A percentile compares a stretch with the other conserved stretches of the same genome.
These are phyloP conservation scores for Brasenia schreberi DNA, from an alignment of 164 flowering plant species.

Conservation along the genomic window DNA sequence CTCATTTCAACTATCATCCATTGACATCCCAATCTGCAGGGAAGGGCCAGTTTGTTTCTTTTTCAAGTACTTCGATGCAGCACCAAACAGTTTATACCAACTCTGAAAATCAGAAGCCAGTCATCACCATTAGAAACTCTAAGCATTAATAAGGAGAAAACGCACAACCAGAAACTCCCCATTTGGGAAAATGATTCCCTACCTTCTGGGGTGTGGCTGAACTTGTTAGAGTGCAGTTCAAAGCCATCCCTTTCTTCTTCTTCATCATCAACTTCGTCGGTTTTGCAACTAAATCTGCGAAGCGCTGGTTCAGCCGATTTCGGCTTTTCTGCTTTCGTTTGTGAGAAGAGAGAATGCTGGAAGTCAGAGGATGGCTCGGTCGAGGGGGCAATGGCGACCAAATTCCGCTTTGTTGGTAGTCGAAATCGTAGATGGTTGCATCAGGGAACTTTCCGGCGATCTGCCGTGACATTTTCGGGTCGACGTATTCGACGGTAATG, in stretches of 20 bases:
- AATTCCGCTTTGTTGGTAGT: slow-evolving; percentile 75
- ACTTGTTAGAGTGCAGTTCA: slow-evolving; percentile 16
- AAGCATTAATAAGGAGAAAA: too few relatives aligned
- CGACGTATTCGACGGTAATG: slow-evolving; percentile 45
- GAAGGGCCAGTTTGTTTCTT: slow-evolving; percentile 29
- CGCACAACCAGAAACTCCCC: too few relatives aligned
- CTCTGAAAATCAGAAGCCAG: slow-evolving; percentile 12
- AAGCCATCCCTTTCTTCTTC: slow-evolving; percentile 9
- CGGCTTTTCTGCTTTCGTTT: slow-evolving; percentile 5
- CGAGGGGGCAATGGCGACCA: slow-evolving; percentile 77
- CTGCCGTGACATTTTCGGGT: slow-evolving; percentile 39
- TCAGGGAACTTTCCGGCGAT: slow-evolving; percentile 78
- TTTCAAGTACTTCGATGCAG: slow-evolving; percentile 42
- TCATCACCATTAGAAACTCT: neutral
- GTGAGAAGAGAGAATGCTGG: neutral
- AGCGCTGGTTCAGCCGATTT: neutral
- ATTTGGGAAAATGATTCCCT: neutral
- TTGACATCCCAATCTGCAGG: slow-evolving; percentile 17
- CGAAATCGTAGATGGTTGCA: slow-evolving; percentile 64
- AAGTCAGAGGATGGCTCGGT: neutral
- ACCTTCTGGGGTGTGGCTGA: slow-evolving; percentile 15
- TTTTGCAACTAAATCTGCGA: slow-evolving; percentile 7
- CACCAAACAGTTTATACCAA: slow-evolving; percentile 31
- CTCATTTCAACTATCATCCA: neutral
- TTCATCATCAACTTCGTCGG: slow-evolving; percentile 6